Conservation (phyloP, 78 protist species). For the Capsaspora owczarzaki region DNA sequence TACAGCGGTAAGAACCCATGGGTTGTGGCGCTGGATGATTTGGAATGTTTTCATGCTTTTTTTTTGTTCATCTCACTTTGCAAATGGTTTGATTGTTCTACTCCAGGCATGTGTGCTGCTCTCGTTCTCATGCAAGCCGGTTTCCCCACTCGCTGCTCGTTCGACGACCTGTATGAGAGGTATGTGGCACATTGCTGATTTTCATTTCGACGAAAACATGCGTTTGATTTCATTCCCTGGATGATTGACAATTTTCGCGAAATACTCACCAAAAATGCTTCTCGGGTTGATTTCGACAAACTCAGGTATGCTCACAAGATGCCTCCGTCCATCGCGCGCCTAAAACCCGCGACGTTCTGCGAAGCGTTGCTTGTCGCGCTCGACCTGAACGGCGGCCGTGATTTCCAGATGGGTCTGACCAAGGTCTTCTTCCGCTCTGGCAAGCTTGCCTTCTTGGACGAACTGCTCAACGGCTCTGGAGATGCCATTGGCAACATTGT, state of each 20-base stretch:
- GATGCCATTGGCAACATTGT: background rate
- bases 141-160: constrained; percentile 10
- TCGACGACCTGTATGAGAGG: background rate
- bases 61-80: no score
- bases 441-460: background rate
- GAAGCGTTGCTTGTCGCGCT: constrained; percentile 17
- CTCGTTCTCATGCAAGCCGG: background rate
- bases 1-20: no score
- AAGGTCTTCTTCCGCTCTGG: constrained; percentile 20
- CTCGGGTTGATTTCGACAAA: background rate
- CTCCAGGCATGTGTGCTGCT: constrained; percentile 4
- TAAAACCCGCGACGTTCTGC: background rate
- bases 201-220: no score
- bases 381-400: constrained; percentile 2
- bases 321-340: background rate
- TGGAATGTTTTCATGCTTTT: no score
- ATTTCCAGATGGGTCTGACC: constrained; percentile 14
- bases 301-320: background rate
- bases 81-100: no score
- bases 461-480: background rate
- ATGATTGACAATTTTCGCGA: no score
- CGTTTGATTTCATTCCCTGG: no score
- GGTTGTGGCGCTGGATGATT: no score
- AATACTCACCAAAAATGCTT: no score
- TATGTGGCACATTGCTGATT: background rate